A percentile compares a stretch with the other conserved stretches of the same genome.
These are phyloP conservation scores for Agaricales sp. DNA, from an alignment of 1,284 basidiomycete genomes.

Conservation along the genomic window DNA sequence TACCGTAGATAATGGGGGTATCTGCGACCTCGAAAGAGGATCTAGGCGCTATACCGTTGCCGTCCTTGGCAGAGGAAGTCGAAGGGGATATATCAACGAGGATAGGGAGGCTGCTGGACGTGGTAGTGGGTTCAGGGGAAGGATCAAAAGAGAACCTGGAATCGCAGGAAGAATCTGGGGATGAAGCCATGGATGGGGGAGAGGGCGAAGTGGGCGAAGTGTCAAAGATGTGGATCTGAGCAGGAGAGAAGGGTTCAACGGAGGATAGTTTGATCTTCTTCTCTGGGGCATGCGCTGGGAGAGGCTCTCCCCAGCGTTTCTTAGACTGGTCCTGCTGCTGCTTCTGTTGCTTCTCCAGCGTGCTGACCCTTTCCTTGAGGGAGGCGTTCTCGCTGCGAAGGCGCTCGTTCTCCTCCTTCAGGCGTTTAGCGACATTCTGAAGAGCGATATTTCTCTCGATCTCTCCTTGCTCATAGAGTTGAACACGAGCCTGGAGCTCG, in stretches of 20 bases:
- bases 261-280: slow-evolving; percentile 31
- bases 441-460: slow-evolving; percentile 83
- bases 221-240: neutral
- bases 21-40: slow-evolving; percentile 12
- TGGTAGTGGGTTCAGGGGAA: slow-evolving; percentile 20
- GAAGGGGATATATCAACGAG: slow-evolving; percentile 3
- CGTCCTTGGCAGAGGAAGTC: neutral
- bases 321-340: slow-evolving; percentile 27
- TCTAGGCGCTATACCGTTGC: slow-evolving; percentile 11
- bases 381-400: slow-evolving; percentile 54
- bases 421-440: slow-evolving; percentile 75
- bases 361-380: slow-evolving; percentile 51
- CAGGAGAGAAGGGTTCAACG: slow-evolving; percentile 21
- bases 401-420: slow-evolving; percentile 80
- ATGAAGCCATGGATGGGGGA: slow-evolving; percentile 36
- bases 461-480: slow-evolving; percentile 83
- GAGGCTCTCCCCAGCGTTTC: slow-evolving; percentile 40
- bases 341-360: slow-evolving; percentile 30
- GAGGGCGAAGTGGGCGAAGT: slow-evolving; percentile 7
- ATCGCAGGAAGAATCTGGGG: slow-evolving; percentile 39
- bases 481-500: slow-evolving; percentile 82
- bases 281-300: slow-evolving; percentile 25
- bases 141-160: slow-evolving; percentile 34
- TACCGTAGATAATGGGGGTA: slow-evolving; percentile 9
- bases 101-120: slow-evolving; percentile 17